Conservation (phyloP, 1,139 yeast species). For the Yamadazyma pseudoaaseri region DNA sequence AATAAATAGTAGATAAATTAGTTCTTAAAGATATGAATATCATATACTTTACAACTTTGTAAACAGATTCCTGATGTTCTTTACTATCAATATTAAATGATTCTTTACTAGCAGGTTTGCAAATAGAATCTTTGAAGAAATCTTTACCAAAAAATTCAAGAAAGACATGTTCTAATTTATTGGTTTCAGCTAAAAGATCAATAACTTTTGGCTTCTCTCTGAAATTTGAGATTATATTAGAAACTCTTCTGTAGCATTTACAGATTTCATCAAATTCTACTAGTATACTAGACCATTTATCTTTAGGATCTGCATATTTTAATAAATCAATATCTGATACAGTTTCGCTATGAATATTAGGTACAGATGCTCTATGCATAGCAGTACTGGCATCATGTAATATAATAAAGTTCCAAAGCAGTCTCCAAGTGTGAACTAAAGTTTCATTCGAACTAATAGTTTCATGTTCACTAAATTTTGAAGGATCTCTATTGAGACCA, state of each 20-base stretch:
- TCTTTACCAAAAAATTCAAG: slow-evolving; percentile 43
- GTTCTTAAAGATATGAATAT: slow-evolving; percentile 40
- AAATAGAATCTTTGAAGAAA: slow-evolving; percentile 40
- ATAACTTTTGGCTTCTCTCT: slow-evolving; percentile 33
- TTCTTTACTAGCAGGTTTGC: slow-evolving; percentile 28
- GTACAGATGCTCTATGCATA: slow-evolving; percentile 34
- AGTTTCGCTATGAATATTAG: slow-evolving; percentile 27
- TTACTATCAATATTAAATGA: slow-evolving; percentile 16
- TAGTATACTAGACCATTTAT: slow-evolving; percentile 10
- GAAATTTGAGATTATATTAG: slow-evolving; percentile 30
- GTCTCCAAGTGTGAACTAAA: slow-evolving; percentile 36
- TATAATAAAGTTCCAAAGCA: slow-evolving; percentile 35
- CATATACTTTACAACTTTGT: slow-evolving; percentile 38
- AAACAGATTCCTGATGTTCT: slow-evolving; percentile 21
- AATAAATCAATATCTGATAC: slow-evolving; percentile 30
- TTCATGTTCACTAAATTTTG: slow-evolving; percentile 29
- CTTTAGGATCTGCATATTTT: neutral
- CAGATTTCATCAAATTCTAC: slow-evolving; percentile 17
- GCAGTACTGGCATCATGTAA: slow-evolving; percentile 32
- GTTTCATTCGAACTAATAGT: slow-evolving; percentile 27
- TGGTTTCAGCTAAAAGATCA: slow-evolving; percentile 38
- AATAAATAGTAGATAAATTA: slow-evolving; percentile 44
- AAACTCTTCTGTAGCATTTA: slow-evolving; percentile 30
- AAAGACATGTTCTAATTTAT: slow-evolving; percentile 37
- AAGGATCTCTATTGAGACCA: slow-evolving; percentile 46